Conservation (phyloP, 2,329 filamentous ascomycete species). For the Alternaria rosae region DNA sequence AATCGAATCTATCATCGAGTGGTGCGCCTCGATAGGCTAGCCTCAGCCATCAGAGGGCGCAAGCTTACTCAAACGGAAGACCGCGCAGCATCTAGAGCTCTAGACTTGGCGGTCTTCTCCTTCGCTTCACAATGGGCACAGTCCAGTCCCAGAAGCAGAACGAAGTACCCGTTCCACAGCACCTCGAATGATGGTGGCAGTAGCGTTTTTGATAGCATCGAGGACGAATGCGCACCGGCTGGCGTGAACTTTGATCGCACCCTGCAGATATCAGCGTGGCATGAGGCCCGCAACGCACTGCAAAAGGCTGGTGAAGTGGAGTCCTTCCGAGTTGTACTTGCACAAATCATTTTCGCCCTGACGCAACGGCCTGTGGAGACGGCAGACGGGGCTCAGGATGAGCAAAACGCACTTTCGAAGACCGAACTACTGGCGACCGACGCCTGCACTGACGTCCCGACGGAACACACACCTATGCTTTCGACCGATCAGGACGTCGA, state of each 20-base stretch:
- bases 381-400: background rate
- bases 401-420: background rate
- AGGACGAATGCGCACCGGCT: background rate
- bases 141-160: conserved; percentile 33
- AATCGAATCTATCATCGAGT: conserved; percentile 62
- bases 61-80: conserved; percentile 54
- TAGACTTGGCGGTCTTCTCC: conserved; percentile 60
- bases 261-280: conserved; percentile 53
- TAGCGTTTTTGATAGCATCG: conserved; percentile 17
- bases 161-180: conserved; percentile 40
- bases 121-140: conserved; percentile 62
- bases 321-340: conserved; percentile 56
- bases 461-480: background rate
- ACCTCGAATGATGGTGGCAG: conserved; percentile 11
- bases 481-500: conserved; percentile 25
- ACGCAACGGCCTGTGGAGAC: conserved; percentile 51
- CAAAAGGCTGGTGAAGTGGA: conserved; percentile 50
- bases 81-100: conserved; percentile 54
- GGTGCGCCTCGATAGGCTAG: conserved; percentile 57
- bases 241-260: conserved; percentile 44
- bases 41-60: conserved; percentile 52
- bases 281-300: conserved; percentile 52
- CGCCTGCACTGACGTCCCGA: background rate
- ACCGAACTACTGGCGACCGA: background rate
- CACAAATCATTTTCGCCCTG: conserved; percentile 57